Base-by-base conservation (phyloP, 805 yeast species). In the Starmera pachycereana region DNA sequence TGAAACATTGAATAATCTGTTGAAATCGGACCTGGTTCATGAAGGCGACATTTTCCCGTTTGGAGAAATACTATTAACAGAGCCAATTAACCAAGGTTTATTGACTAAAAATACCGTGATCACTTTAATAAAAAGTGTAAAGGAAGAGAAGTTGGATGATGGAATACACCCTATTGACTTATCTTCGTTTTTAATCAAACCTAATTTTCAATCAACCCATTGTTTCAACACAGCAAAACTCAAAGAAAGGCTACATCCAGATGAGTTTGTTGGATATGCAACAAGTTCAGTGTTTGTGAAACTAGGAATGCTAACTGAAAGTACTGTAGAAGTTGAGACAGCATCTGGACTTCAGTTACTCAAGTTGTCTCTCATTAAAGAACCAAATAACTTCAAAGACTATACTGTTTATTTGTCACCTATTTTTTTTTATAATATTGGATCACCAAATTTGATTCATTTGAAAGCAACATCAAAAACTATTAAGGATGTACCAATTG, bases 71-170 rank as follows among this genome's bases (percentile, higher is more conserved):
- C 49, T 72, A 4, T 68, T 78, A 19, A 75, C 87, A 54, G 94
- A 84, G 48, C 95, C 95, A 0, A 68, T 75, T 3, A 74, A 71
- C 33, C 94, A 84, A 53, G 95, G 95, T 1, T 47, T 55, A 7
- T 50, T 81, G 1, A 56, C 61, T 16, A 41, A 46, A 2, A 56
- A 58, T 2, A 78, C 90, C 0, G 63, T 63, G n/a, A 59, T 85
- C 3, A 69, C 78, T 3, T 58, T 83, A 28, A 71, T 78, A 13
- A 71, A 68, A 43, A 49, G 45, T 29, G 38, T 19, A 14, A 3
- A 27, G 12, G n/a, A 8, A 9, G 12, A 39, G 2, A 45, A 37
- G 2, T 32, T 33, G 3, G 44, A 40, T n/a, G 31, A 25, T 11
- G 37, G 33, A 1, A 12, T 50, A 13, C 52, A 51, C 22, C n/a